These are phyloP conservation scores for Hortaea werneckii DNA, from an alignment of 2,329 filamentous ascomycete genomes.

Conservation along the genomic window DNA sequence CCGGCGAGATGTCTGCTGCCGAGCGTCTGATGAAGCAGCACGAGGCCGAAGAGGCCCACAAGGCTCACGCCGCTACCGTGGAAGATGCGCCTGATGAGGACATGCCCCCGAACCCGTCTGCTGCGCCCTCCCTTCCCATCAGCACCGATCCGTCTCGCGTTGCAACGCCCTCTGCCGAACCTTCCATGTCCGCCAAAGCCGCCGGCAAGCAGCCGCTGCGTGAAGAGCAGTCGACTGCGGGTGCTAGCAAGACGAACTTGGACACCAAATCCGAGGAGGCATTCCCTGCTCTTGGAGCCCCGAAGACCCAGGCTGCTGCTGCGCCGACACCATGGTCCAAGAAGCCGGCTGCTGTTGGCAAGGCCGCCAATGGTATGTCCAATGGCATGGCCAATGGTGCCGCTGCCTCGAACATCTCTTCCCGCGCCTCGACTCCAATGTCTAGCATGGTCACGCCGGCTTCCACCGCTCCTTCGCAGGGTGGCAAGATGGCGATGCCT, in stretches of 20 bases:
- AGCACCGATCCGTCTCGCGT: conserved; percentile 25
- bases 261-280: conserved; percentile 83
- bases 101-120: conserved; percentile 47
- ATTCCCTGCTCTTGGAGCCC: conserved; percentile 80
- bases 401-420: conserved; percentile 35
- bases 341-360: conserved; percentile 42
- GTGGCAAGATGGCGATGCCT: conserved; percentile 57
- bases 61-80: conserved; percentile 45
- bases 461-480: conserved; percentile 40
- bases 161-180: conserved; percentile 32
- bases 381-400: conserved; percentile 41
- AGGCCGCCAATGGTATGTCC: conserved; percentile 37
- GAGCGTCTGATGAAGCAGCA: conserved; percentile 46
- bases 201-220: conserved; percentile 59
- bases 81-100: conserved; percentile 80
- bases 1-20: conserved; percentile 35
- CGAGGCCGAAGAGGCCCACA: conserved; percentile 40
- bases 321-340: conserved; percentile 71
- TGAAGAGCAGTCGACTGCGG: conserved; percentile 25
- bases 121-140: conserved; percentile 36
- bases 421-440: conserved; percentile 53
- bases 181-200: conserved; percentile 50
- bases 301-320: conserved; percentile 53
- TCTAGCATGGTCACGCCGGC: conserved; percentile 44
- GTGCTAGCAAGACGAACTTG: conserved; percentile 36